Evolutionary conservation across 2,329 filamentous ascomycete species (phyloP).

Genomic region (Xylariaceae sp.): DNA sequence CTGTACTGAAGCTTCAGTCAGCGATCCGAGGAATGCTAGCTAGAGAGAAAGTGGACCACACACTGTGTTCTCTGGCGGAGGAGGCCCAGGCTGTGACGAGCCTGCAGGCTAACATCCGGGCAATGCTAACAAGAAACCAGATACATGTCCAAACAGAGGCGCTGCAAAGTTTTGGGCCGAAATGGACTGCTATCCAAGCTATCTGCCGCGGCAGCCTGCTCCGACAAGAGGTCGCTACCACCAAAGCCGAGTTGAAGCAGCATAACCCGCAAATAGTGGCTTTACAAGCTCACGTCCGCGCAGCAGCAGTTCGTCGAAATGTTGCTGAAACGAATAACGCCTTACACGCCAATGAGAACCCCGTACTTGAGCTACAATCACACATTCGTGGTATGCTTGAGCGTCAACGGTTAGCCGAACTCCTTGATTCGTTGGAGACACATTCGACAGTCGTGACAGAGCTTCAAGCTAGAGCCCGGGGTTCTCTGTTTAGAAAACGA

Average conservation of each 20-base stretch:
- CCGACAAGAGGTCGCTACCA: constrained; percentile 42
- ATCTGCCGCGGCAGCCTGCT: constrained; percentile 46
- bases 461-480: constrained; percentile 67
- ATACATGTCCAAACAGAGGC: constrained; percentile 49
- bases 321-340: constrained; percentile 47
- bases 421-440: constrained; percentile 54
- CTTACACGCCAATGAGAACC: constrained; percentile 39
- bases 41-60: constrained; percentile 50
- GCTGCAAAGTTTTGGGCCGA: constrained; percentile 47
- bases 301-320: constrained; percentile 51
- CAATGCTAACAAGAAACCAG: constrained; percentile 56
- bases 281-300: constrained; percentile 46
- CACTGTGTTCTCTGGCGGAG: constrained; percentile 24
- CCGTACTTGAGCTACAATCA: constrained; percentile 55
- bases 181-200: constrained; percentile 52
- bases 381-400: constrained; percentile 60
- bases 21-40: constrained; percentile 65
- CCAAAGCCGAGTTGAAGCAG: constrained; percentile 48
- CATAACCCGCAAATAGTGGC: constrained; percentile 41
- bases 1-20: constrained; percentile 62
- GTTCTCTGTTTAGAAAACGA: constrained; percentile 60
- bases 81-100: constrained; percentile 22
- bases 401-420: constrained; percentile 47
- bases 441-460: constrained; percentile 56
- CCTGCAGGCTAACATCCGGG: constrained; percentile 67